Conservation (phyloP, 208 protist genomes). For the Acanthamoeba divionensis region DNA sequence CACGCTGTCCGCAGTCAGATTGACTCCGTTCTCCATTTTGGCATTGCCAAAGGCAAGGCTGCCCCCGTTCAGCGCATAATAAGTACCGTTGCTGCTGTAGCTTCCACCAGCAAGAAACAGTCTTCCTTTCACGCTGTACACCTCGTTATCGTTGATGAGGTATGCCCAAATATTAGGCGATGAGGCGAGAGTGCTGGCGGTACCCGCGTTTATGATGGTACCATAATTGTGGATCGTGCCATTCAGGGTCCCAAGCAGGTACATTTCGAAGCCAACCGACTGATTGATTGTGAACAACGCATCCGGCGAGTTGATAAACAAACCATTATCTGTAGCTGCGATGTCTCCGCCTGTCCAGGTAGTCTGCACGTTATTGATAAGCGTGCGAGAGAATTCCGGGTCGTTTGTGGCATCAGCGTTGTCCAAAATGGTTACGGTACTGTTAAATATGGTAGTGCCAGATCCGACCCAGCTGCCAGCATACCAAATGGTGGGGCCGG, state of each 20-base stretch:
- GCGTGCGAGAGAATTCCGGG: not conserved
- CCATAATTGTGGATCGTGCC: not conserved
- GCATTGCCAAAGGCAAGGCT: constrained; percentile 23
- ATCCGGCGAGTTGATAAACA: constrained; percentile 34
- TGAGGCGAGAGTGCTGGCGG: not conserved
- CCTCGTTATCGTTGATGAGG: constrained; percentile 12
- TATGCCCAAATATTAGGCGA: not conserved
- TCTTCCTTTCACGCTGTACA: not conserved
- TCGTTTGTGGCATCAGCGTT: not conserved
- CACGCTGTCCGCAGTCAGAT: not conserved
- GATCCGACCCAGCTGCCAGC: not conserved
- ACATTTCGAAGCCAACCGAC: not conserved
- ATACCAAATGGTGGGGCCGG: not conserved
- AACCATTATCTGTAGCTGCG: not conserved
- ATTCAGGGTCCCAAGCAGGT: not conserved
- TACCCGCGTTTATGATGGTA: not conserved
- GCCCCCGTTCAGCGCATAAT: constrained; percentile 1
- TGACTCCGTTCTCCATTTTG: not conserved
- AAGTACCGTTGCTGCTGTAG: constrained; percentile 14
- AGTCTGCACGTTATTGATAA: constrained; percentile 23
- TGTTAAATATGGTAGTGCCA: constrained; percentile 21
- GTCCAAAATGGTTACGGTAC: not conserved
- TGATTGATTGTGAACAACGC: constrained; percentile 21
- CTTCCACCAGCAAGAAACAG: constrained; percentile 15
- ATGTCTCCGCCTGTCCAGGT: constrained; percentile 11